phyloP scores from a whole-genome alignment of 2,329 filamentous ascomycete species.

The Raffaelea ambrosiae region DNA sequence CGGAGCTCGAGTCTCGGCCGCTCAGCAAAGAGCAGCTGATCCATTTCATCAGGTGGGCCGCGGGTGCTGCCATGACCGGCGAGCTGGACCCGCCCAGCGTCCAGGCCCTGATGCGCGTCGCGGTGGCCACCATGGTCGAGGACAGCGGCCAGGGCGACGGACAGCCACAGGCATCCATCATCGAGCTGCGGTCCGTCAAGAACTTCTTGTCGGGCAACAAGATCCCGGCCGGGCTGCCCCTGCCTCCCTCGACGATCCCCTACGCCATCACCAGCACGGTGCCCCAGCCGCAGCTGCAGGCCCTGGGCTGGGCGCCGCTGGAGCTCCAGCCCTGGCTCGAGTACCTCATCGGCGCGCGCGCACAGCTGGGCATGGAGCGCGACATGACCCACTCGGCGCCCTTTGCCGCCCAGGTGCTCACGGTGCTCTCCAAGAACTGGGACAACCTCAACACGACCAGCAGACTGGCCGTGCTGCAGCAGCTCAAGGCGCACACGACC shows the following conservation, averaged over 20 bases:
- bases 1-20: conserved; percentile 74
- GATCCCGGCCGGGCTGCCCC: conserved; percentile 72
- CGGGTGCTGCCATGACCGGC: conserved; percentile 59
- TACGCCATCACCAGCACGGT: conserved; percentile 71
- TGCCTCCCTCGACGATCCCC: conserved; percentile 75
- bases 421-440: conserved; percentile 82
- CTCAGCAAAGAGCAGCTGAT: conserved; percentile 69
- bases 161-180: conserved; percentile 40
- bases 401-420: conserved; percentile 70
- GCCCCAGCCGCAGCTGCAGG: conserved; percentile 59
- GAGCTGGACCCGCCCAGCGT: conserved; percentile 64
- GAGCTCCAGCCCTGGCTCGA: conserved; percentile 79
- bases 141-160: conserved; percentile 40
- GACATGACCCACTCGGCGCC: conserved; percentile 63
- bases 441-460: conserved; percentile 62
- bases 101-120: conserved; percentile 66
- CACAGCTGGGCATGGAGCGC: conserved; percentile 51
- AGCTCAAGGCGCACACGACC: conserved; percentile 61
- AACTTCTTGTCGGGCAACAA: conserved; percentile 68
- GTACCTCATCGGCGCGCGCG: conserved; percentile 64
- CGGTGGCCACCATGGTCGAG: conserved; percentile 61
- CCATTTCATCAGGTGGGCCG: conserved; percentile 79
- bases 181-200: conserved; percentile 67
- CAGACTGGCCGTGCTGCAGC: conserved; percentile 54
- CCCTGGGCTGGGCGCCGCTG: conserved; percentile 78